phyloP scores from a whole-genome alignment of 768 basidiomycete genomes.

The Trametes sanguinea region DNA sequence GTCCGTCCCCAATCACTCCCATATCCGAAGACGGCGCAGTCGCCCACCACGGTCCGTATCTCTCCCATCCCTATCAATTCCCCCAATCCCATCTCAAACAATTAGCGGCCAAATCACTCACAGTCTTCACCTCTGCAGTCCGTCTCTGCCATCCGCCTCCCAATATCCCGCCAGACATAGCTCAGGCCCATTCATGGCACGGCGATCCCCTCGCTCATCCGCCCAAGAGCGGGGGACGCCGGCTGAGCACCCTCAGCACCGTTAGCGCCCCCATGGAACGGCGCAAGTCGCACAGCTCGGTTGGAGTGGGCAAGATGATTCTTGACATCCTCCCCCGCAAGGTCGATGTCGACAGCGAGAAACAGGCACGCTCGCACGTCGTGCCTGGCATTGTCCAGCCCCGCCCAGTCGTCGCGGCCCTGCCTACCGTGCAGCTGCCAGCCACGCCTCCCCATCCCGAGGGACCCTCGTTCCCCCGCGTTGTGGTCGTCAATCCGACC shows the following conservation, averaged over 20 bases:
- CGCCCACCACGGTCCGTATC: constrained; percentile 24
- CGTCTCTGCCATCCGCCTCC: constrained; percentile 7
- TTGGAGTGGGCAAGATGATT: constrained; percentile 50
- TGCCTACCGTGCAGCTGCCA: constrained; percentile 30
- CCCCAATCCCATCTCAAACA: not conserved
- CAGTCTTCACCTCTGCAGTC: not conserved
- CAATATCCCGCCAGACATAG: constrained; percentile 1
- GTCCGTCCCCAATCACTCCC: constrained; percentile 35
- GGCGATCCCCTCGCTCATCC: constrained; percentile 19
- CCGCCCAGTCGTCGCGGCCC: constrained; percentile 23
- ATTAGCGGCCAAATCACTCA: constrained; percentile 10
- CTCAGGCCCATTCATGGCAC: constrained; percentile 31
- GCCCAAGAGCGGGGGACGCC: constrained; percentile 23
- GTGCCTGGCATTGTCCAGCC: constrained; percentile 28
- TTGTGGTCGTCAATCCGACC: constrained; percentile 75
- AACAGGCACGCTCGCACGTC: constrained; percentile 19
- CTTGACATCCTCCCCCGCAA: constrained; percentile 58
- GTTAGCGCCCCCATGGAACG: constrained; percentile 30
- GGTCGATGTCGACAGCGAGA: constrained; percentile 26
- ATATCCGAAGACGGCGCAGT: constrained; percentile 29
- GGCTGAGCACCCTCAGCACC: constrained; percentile 31
- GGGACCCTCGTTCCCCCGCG: constrained; percentile 46
- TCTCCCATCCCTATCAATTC: not conserved
- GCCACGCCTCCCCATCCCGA: constrained; percentile 27
- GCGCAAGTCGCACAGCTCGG: constrained; percentile 27